Evolutionary conservation across 208 protist genomes (phyloP).

Genomic region (Porcisia hertigi): DNA sequence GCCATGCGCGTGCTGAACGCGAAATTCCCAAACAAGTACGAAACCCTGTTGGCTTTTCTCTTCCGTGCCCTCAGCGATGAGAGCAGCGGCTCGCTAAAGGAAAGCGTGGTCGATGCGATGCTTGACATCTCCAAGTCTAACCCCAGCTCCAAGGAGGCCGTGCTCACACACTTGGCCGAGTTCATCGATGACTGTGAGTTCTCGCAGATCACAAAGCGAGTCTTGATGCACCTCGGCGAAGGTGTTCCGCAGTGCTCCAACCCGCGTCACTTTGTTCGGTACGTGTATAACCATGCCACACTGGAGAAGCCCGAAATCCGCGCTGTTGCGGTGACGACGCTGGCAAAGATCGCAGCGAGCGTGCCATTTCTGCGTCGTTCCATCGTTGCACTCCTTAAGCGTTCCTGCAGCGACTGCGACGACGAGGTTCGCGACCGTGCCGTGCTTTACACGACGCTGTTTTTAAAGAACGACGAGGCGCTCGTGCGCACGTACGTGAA

Average conservation of each 20-base stretch:
- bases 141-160: constrained; percentile 88
- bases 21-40: constrained; percentile 95
- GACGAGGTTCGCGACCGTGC: constrained; percentile 99
- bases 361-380: constrained; percentile 84
- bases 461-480: constrained; percentile 77
- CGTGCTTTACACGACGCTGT: constrained; percentile 89
- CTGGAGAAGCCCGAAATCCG: constrained; percentile 94
- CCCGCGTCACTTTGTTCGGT: constrained; percentile 92
- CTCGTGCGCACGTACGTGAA: constrained; percentile 65
- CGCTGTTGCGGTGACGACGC: constrained; percentile 95
- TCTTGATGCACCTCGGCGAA: constrained; percentile 96
- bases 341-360: constrained; percentile 97
- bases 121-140: constrained; percentile 92
- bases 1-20: constrained; percentile 93
- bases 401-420: constrained; percentile 94
- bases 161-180: constrained; percentile 96
- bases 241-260: constrained; percentile 91
- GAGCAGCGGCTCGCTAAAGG: constrained; percentile 94
- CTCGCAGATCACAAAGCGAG: constrained; percentile 92
- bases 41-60: constrained; percentile 91
- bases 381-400: constrained; percentile 92
- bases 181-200: constrained; percentile 99
- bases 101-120: constrained; percentile 96
- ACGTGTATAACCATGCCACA: constrained; percentile 98
- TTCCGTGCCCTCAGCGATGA: constrained; percentile 83